These are phyloP conservation scores for Eimeria maxima DNA, from an alignment of 169 alveolate species.

Conservation along the genomic window DNA sequence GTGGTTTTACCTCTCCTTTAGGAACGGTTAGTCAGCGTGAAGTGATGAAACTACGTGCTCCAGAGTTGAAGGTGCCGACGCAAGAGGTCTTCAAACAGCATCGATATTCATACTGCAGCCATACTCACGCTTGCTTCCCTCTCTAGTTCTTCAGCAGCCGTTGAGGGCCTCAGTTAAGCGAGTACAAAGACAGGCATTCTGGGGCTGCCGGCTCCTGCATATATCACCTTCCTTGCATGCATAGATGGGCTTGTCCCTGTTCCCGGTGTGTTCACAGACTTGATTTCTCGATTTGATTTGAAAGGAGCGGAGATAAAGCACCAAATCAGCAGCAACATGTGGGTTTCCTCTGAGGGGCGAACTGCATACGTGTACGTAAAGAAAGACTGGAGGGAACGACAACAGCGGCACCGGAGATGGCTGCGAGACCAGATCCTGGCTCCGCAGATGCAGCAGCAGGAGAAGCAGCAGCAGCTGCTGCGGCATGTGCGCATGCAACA, in stretches of 20 bases:
- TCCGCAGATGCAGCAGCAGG: slow-evolving; percentile 70
- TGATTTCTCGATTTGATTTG: slow-evolving; percentile 87
- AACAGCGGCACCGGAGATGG: slow-evolving; percentile 80
- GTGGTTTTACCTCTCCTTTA: slow-evolving; percentile 80
- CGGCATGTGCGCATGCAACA: slow-evolving; percentile 74
- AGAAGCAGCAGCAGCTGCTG: slow-evolving; percentile 69
- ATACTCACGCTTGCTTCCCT: not conserved
- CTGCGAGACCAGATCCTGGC: slow-evolving; percentile 53
- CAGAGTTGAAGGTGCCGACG: not conserved
- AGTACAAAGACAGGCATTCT: not conserved
- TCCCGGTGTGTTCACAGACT: slow-evolving; percentile 80
- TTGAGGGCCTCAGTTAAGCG: not conserved
- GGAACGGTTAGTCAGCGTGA: slow-evolving; percentile 73
- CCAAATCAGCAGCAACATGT: slow-evolving; percentile 90
- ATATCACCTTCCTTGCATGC: not conserved
- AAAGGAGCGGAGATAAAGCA: slow-evolving; percentile 87
- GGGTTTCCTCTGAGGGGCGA: slow-evolving; percentile 91
- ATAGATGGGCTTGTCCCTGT: not conserved
- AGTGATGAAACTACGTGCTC: not conserved
- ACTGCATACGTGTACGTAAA: slow-evolving; percentile 91
- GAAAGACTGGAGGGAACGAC: slow-evolving; percentile 87
- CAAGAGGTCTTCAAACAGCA: not conserved
- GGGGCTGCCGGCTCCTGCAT: not conserved
- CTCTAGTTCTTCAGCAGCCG: not conserved
- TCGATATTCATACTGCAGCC: not conserved